Base-by-base conservation (phyloP, 441 rosid genomes). In the Gossypium davidsonii region DNA sequence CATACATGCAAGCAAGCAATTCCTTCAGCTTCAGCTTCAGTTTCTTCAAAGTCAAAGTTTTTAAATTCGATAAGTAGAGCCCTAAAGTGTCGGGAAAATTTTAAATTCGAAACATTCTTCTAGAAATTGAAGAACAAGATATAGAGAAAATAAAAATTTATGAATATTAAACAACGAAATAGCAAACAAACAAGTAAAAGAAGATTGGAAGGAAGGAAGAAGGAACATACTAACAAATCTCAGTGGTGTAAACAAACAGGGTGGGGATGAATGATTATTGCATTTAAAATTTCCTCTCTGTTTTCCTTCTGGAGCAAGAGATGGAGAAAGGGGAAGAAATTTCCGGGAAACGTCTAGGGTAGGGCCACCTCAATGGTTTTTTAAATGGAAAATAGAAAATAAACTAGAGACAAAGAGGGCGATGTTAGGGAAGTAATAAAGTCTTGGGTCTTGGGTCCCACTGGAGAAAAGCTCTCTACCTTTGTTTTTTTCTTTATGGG, bases 301-400 rank as follows among this genome's bases (percentile, higher is more conserved):
- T 34, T 34, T 34, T 1, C 39, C 8, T 34, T 6, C 39, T 6
- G 8, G 52, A 51, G 9, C 17, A 18, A 51, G 21, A 51, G 44
- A 73, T 6, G 63, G 46, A 48, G 48, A 7, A 21, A 18, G 73
- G 20, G 55, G 10, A 12, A 44, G 85, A 81, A 84, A 63, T 55
- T 81, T 84, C 85, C 59, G 1, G 73, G 85, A 81, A 83, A 74
- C 20, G 9, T 11, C 63, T 3, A 18, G 25, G 51, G 66, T 14
- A 23, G 21, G 25, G 11, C 8, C 57, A 17, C 18, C 56, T 15
- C 56, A 51, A n/a, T 51, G 0, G 1, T 60, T 3, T 12, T 28
- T 23, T 23, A 4, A 5, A 55, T 3, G 42, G 42, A 0, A 15
- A 44, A 3, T 17, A 42, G 10, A 18, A 15, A 17, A 15, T 17